A percentile compares a stretch with the other conserved stretches of the same genome.
Evolutionary conservation across 352 stramenopile species (phyloP).

Genomic region (Phytophthora palmivora): DNA sequence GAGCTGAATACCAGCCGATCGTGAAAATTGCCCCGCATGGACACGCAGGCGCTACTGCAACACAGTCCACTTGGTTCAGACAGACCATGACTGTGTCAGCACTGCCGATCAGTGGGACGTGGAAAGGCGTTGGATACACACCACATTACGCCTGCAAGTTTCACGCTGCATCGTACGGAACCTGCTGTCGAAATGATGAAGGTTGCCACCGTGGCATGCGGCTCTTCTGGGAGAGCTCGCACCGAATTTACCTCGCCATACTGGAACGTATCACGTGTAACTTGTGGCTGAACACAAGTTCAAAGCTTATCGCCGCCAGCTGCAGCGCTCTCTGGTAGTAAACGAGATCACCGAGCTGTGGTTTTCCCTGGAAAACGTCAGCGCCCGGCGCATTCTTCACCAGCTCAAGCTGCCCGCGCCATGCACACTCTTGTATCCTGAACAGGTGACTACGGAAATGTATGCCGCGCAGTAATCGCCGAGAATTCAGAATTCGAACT

Average conservation of each 20-base stretch:
- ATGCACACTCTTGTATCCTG: constrained; percentile 9
- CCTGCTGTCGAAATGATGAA: not conserved
- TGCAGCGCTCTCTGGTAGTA: constrained; percentile 1
- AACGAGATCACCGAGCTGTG: too few relatives aligned
- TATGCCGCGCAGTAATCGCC: constrained; percentile 11
- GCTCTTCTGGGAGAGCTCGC: too few relatives aligned
- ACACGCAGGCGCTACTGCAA: too few relatives aligned
- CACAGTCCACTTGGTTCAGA: too few relatives aligned
- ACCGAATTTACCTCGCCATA: constrained; percentile 1
- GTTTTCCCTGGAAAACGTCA: too few relatives aligned
- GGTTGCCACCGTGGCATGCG: not conserved
- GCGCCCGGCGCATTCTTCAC: too few relatives aligned
- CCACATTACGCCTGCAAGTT: constrained; percentile 18
- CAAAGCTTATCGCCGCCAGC: too few relatives aligned
- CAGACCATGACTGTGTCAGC: too few relatives aligned
- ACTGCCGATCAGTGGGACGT: constrained; percentile 14
- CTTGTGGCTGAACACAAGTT: too few relatives aligned
- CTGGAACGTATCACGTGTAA: too few relatives aligned
- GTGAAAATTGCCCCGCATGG: constrained; percentile 4
- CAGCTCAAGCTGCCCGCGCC: too few relatives aligned
- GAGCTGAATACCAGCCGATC: constrained; percentile 21
- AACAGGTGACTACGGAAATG: constrained; percentile 1
- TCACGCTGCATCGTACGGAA: constrained; percentile 11
- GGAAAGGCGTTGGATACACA: constrained; percentile 30
- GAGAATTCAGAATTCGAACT: constrained; percentile 28